A percentile compares a stretch with the other conserved stretches of the same genome.
Conservation (phyloP, 306 rosid genomes). For the Pachyrhizus erosus region DNA sequence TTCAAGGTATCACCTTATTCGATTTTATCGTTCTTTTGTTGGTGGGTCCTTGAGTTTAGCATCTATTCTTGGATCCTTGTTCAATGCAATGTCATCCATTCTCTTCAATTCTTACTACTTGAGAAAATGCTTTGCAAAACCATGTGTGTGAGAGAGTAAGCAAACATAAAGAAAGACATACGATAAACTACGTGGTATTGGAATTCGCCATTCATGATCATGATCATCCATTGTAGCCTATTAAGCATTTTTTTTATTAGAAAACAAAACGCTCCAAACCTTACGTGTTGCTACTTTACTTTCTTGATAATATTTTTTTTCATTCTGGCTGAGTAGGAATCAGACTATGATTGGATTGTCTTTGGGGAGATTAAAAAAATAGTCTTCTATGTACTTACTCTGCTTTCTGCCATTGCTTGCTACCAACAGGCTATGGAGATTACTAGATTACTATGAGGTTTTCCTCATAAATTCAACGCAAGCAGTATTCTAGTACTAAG, state of each 20-base stretch:
- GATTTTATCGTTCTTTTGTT: not conserved
- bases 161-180: constrained; percentile 8
- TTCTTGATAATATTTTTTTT: not conserved
- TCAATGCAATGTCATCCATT: constrained; percentile 19
- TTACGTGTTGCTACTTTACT: constrained; percentile 6
- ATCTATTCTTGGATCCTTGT: constrained; percentile 21
- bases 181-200: not conserved
- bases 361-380: not conserved
- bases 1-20: constrained; percentile 23
- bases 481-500: no score
- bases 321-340: not conserved
- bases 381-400: not conserved
- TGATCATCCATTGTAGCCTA: not conserved
- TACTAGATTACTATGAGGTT: no score
- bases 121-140: not conserved
- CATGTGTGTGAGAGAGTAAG: not conserved
- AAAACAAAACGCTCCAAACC: not conserved
- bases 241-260: not conserved
- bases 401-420: no score
- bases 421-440: no score
- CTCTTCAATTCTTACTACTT: not conserved
- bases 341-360: not conserved
- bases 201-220: constrained; percentile 3
- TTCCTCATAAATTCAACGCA: no score
- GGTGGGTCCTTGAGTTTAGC: constrained; percentile 17